Base-by-base conservation (phyloP, 129 eudicot species). In the Chrysanthemum lavandulifolium region DNA sequence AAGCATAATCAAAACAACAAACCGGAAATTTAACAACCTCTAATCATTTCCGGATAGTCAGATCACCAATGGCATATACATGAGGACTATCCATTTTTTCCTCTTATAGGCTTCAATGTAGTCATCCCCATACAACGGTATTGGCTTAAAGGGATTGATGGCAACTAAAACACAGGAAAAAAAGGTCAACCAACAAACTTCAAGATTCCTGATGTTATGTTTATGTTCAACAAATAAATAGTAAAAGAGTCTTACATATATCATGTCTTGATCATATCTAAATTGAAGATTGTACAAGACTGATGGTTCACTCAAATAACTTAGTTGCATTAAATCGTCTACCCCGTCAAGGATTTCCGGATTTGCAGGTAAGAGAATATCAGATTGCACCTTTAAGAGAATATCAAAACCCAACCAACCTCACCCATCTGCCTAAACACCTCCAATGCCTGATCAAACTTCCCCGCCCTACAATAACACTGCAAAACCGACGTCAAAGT, bases 291-390 rank as follows among this genome's bases (percentile, higher is more conserved):
- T 89, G 80, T 87, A 79, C 45, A 92, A 62, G 15, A 92, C 96
- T 2, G 98, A 83, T 16, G 98, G 98, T 61, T 92, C 98, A 58
- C 84, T 87, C 49, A 92, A 83, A 73, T 85, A 89, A 82, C 96
- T 92, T 64, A 92, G 84, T 84, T 92, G 98, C 86, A 89, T 79
- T 25, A 92, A 90, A 89, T 92, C 95, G 77, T 89, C 98, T 25
- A 92, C 94, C 27, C 96, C 96, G 27, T 92, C 98, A 78, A 92
- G 98, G 45, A 92, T 87, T 78, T 89, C 89, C 25, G 96, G 98
- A 83, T 92, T 92, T 65, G 98, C 95, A 15, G 96, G 88, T 58
- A 90, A 67, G n/a, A 92, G 81, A 49, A 51, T 50, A 62, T 83
- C 88, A 73, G 89, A 65, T 49, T 77, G 78, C 80, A 85, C 96